These are phyloP conservation scores for Acephala macrosclerotiorum DNA, from an alignment of 2,329 filamentous ascomycete genomes.

Conservation along the genomic window DNA sequence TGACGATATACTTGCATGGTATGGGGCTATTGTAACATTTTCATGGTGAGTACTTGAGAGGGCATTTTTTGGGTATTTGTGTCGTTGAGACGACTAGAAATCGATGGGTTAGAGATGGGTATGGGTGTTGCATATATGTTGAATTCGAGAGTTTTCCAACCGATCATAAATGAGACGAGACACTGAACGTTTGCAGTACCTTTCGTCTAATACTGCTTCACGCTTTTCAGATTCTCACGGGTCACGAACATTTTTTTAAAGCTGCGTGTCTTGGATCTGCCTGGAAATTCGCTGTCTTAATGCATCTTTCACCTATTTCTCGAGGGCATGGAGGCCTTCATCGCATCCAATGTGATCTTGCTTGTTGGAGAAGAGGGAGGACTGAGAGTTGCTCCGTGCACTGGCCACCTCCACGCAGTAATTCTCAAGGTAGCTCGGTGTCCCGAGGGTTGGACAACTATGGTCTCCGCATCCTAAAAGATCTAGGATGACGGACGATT, in stretches of 20 bases:
- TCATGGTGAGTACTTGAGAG: neutral
- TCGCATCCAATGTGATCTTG: no score
- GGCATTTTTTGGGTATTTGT: neutral
- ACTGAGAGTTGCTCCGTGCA: no score
- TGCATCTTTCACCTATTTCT: no score
- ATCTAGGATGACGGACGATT: no score
- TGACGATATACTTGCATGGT: neutral
- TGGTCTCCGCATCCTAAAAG: no score
- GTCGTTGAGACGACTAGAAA: neutral
- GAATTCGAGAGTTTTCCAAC: neutral
- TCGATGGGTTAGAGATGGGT: neutral
- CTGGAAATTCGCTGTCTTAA: no score
- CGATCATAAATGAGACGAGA: neutral
- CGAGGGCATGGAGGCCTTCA: no score
- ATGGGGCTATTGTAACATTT: neutral
- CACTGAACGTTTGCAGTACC: neutral
- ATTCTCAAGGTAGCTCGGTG: no score
- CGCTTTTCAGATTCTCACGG: neutral
- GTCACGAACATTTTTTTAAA: neutral
- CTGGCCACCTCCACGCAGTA: no score
- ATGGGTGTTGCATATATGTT: neutral
- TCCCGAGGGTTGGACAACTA: no score
- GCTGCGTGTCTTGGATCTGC: no score
- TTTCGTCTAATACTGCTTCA: neutral
- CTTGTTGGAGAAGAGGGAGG: no score